phyloP scores from a whole-genome alignment of 495 filamentous ascomycete species.

The Neurospora sp. region DNA sequence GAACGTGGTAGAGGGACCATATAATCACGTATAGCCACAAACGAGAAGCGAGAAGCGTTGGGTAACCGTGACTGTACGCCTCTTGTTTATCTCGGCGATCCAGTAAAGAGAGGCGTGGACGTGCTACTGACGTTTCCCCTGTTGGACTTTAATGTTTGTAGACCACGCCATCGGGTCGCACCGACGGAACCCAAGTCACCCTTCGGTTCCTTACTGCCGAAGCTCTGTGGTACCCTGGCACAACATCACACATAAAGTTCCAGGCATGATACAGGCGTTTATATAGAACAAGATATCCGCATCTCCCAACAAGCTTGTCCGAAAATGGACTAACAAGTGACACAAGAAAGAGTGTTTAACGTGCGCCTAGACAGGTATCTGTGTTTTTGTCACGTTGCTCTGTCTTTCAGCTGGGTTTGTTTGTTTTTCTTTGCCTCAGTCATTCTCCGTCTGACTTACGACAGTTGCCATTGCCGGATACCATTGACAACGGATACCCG shows the following conservation, averaged over 20 bases:
- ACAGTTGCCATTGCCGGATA: not conserved
- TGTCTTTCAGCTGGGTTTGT: not conserved
- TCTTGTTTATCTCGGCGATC: not conserved
- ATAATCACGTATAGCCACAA: not conserved
- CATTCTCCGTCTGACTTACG: not conserved
- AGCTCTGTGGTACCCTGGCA: not conserved
- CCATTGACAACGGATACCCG: not conserved
- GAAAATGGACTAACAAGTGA: not conserved
- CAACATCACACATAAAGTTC: not conserved
- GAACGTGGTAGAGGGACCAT: not conserved
- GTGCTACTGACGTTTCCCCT: not conserved
- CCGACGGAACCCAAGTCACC: not conserved
- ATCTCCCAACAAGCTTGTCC: not conserved
- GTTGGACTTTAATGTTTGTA: not conserved
- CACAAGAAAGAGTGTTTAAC: not conserved
- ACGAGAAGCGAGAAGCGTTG: not conserved
- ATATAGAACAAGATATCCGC: not conserved
- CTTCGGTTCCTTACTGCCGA: not conserved
- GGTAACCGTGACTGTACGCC: not conserved
- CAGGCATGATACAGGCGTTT: not conserved
- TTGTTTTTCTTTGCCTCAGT: not conserved
- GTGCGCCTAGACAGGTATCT: not conserved
- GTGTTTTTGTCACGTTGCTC: not conserved
- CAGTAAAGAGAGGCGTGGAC: not conserved
- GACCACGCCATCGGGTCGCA: not conserved